Conservation (phyloP, 1,139 yeast genomes). For the Lodderomyces oxycetoniae region DNA sequence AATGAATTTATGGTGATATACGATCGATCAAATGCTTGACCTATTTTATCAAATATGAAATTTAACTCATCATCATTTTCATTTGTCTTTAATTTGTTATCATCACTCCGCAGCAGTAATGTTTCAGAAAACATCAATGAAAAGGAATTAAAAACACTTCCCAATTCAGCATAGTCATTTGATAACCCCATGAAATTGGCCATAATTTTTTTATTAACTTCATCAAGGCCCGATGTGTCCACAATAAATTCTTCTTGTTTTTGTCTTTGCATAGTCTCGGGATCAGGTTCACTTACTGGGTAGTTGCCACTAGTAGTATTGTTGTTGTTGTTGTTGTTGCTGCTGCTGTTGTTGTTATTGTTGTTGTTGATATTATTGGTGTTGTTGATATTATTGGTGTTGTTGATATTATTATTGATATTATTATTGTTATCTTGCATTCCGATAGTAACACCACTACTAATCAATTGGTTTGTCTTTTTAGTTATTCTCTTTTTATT, state of each 20-base stretch:
- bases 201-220: conserved; percentile 60
- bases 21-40: conserved; percentile 75
- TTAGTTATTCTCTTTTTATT: conserved; percentile 27
- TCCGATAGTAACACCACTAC: conserved; percentile 7
- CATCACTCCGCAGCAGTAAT: conserved; percentile 8
- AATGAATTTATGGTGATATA: conserved; percentile 63
- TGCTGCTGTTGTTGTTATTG: conserved; percentile 2
- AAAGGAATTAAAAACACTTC: conserved; percentile 67
- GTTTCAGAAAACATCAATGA: conserved; percentile 51
- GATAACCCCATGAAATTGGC: conserved; percentile 61
- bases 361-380: conserved; percentile 1
- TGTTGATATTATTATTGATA: conserved; percentile 3
- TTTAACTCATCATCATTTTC: conserved; percentile 34
- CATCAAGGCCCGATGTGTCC: conserved; percentile 51
- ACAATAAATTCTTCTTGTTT: conserved; percentile 16
- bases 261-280: conserved; percentile 3
- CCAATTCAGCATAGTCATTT: conserved; percentile 63
- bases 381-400: too few relatives aligned
- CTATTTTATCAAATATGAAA: conserved; percentile 57
- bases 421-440: conserved; percentile 10
- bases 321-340: background rate
- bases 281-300: conserved; percentile 3
- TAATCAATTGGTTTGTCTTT: conserved; percentile 24
- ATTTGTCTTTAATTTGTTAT: conserved; percentile 14
- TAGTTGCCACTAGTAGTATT: conserved; percentile 1